Percentiles rank a stretch among this genome's conserved stretches.
phyloP scores from a whole-genome alignment of 176 grass and related monocot genomes.

The Bothriochloa decipiens region DNA sequence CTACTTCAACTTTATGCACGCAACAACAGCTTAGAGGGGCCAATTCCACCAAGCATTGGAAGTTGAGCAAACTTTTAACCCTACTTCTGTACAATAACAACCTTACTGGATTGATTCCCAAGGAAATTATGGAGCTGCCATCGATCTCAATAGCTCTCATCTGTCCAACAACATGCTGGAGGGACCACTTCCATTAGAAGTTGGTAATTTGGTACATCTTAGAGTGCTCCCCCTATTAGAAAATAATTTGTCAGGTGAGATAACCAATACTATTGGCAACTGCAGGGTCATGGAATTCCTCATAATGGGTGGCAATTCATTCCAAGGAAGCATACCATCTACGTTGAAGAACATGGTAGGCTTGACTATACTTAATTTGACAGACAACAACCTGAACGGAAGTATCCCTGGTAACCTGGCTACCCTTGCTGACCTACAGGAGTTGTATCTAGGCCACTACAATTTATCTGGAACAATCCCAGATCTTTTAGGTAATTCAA shows the following conservation, averaged over 20 bases:
- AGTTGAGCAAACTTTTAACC: neutral
- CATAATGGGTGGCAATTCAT: slow-evolving; percentile 26
- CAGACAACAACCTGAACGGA: slow-evolving; percentile 22
- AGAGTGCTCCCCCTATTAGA: neutral
- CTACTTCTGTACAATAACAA: neutral
- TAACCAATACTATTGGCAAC: slow-evolving; percentile 28
- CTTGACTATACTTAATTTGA: slow-evolving; percentile 29
- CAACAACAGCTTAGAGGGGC: neutral
- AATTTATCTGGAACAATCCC: slow-evolving; percentile 40
- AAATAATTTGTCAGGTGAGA: slow-evolving; percentile 38
- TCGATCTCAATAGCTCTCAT: neutral
- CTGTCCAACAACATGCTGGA: neutral
- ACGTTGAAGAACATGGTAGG: slow-evolving; percentile 31
- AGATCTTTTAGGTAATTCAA: neutral
- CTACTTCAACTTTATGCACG: neutral
- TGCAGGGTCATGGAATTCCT: slow-evolving; percentile 36
- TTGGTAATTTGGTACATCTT: slow-evolving; percentile 2
- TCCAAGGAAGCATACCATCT: slow-evolving; percentile 44
- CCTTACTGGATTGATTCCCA: neutral
- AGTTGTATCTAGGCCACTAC: slow-evolving; percentile 31
- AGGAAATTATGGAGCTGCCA: neutral
- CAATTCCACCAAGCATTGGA: slow-evolving; percentile 1
- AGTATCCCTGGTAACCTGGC: slow-evolving; percentile 17
- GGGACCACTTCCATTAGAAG: slow-evolving; percentile 18
- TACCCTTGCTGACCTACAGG: neutral